A percentile compares a stretch with the other conserved stretches of the same genome.
Evolutionary conservation across 2,329 filamentous ascomycete species (phyloP).

Genomic region (Curvularia spicifera): DNA sequence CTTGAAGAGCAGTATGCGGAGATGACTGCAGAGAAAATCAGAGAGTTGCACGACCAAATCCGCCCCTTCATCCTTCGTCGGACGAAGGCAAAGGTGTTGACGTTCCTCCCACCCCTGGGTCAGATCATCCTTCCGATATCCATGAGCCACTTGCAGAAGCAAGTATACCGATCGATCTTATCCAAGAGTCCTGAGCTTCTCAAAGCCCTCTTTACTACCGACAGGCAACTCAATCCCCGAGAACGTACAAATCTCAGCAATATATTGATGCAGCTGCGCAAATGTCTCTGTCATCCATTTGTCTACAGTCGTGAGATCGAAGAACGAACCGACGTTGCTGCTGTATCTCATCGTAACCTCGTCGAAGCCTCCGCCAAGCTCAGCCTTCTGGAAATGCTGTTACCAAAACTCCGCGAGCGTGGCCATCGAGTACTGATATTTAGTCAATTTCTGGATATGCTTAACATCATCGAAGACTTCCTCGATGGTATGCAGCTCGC

Average conservation of each 20-base stretch:
- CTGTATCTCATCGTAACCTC: conserved; percentile 75
- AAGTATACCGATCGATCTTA: conserved; percentile 91
- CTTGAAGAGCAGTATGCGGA: conserved; percentile 78
- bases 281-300: conserved; percentile 95
- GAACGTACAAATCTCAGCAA: conserved; percentile 88
- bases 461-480: conserved; percentile 92
- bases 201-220: conserved; percentile 78
- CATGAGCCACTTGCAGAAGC: conserved; percentile 93
- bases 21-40: conserved; percentile 83
- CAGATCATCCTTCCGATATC: conserved; percentile 96
- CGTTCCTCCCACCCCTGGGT: conserved; percentile 89
- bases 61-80: conserved; percentile 74
- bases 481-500: conserved; percentile 74
- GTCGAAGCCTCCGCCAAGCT: conserved; percentile 93
- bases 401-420: conserved; percentile 83
- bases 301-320: conserved; percentile 91
- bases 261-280: conserved; percentile 92
- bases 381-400: conserved; percentile 79
- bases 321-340: conserved; percentile 70
- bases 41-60: conserved; percentile 81
- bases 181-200: conserved; percentile 89
- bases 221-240: conserved; percentile 63
- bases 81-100: conserved; percentile 89
- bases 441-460: conserved; percentile 89
- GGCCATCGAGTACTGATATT: conserved; percentile 94